Conservation (phyloP, 768 basidiomycete species). For the Lentinula lateritia region DNA sequence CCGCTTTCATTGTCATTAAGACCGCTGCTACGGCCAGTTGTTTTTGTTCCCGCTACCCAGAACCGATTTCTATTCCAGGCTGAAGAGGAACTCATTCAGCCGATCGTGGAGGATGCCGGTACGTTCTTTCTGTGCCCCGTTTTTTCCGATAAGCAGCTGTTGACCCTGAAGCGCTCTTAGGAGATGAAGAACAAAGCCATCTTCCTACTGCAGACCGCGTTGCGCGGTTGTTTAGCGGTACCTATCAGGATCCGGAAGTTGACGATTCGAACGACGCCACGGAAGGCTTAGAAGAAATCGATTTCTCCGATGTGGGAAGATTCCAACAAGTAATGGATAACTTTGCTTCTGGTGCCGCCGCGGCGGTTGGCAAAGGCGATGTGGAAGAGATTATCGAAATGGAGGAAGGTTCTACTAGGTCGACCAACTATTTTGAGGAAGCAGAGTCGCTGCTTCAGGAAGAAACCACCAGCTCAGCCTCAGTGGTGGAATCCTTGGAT, state of each 20-base stretch:
- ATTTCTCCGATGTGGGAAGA: slow-evolving; percentile 57
- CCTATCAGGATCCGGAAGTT: slow-evolving; percentile 17
- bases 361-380: no score
- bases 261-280: slow-evolving; percentile 24
- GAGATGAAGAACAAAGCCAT: slow-evolving; percentile 45
- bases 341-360: slow-evolving; percentile 6
- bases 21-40: slow-evolving; percentile 60
- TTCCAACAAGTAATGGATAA: slow-evolving; percentile 37
- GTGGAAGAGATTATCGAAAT: no score
- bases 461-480: neutral
- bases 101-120: slow-evolving; percentile 49
- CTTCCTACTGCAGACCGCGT: slow-evolving; percentile 71
- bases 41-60: slow-evolving; percentile 57
- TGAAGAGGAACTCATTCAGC: slow-evolving; percentile 58
- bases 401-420: neutral
- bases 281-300: slow-evolving; percentile 50
- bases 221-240: slow-evolving; percentile 52
- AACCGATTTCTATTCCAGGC: slow-evolving; percentile 47
- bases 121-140: slow-evolving; percentile 16
- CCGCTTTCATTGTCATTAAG: slow-evolving; percentile 55
- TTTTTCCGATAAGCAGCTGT: neutral
- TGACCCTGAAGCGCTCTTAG: slow-evolving; percentile 19
- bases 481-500: neutral
- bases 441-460: neutral
- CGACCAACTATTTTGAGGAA: neutral